Percentiles rank a stretch among this genome's conserved stretches.
Conservation (phyloP, 345 rosid genomes). For the Eucalyptus victrix region DNA sequence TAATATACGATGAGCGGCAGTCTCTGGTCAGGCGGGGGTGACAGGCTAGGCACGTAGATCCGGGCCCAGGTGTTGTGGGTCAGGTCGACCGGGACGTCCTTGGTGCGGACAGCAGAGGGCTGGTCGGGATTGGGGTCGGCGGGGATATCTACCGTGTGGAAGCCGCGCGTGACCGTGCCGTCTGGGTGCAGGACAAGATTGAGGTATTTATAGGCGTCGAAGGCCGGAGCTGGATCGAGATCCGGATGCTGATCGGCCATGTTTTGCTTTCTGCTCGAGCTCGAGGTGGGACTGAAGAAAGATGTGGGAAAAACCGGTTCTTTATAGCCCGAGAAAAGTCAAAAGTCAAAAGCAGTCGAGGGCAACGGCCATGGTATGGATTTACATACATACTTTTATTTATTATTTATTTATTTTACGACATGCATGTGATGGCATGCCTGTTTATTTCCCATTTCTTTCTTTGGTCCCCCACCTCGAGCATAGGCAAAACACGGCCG, state of each 20-base stretch:
- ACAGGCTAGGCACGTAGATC: background rate
- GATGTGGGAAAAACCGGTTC: background rate
- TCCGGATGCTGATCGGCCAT: background rate
- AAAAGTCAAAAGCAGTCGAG: background rate
- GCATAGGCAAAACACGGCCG: background rate
- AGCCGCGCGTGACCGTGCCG: background rate
- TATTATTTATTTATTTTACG: no score
- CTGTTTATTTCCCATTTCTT: no score
- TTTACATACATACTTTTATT: background rate
- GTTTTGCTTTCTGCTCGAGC: background rate
- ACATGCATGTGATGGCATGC: no score
- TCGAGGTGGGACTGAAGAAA: background rate
- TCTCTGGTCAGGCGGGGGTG: background rate
- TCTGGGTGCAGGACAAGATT: background rate
- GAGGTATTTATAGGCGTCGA: background rate
- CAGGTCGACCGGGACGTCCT: background rate
- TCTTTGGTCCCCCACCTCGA: no score
- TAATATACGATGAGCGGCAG: constrained; percentile 19
- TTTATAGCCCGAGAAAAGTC: background rate
- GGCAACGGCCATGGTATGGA: background rate
- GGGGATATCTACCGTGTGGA: background rate
- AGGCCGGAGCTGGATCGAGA: background rate
- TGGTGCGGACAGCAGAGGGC: background rate
- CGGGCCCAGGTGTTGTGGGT: background rate
- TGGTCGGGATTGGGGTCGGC: background rate